These are phyloP conservation scores for Polyporus arcularius DNA, from an alignment of 768 basidiomycete species.

Conservation along the genomic window DNA sequence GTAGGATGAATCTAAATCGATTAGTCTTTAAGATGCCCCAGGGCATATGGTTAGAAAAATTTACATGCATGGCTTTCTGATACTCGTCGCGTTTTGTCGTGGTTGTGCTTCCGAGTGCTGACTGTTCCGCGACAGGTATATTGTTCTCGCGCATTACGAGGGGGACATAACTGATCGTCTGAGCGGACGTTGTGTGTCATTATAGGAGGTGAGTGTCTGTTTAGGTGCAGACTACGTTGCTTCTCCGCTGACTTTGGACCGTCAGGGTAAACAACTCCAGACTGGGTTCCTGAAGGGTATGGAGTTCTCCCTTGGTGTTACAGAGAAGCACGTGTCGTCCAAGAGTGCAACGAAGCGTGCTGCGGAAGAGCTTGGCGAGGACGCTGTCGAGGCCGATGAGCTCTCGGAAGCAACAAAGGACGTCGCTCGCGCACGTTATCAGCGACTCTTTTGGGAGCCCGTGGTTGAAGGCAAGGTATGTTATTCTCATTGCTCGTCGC, in stretches of 20 bases:
- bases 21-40: slow-evolving; percentile 90
- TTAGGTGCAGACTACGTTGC: not conserved
- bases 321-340: slow-evolving; percentile 14
- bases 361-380: slow-evolving; percentile 37
- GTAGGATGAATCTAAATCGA: slow-evolving; percentile 72
- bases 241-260: slow-evolving; percentile 5
- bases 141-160: not conserved
- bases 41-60: slow-evolving; percentile 73
- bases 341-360: not conserved
- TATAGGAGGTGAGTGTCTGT: slow-evolving; percentile 44
- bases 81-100: slow-evolving; percentile 15
- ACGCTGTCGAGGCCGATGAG: slow-evolving; percentile 61
- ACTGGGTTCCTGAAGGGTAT: slow-evolving; percentile 80
- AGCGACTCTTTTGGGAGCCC: slow-evolving; percentile 79
- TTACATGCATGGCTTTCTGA: slow-evolving; percentile 45
- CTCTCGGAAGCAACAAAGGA: slow-evolving; percentile 56
- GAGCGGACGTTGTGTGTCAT: slow-evolving; percentile 10
- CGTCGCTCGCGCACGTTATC: slow-evolving; percentile 61
- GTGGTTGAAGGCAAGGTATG: slow-evolving; percentile 68
- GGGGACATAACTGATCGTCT: slow-evolving; percentile 19
- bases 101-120: slow-evolving; percentile 26
- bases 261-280: slow-evolving; percentile 67
- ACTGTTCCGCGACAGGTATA: slow-evolving; percentile 26
- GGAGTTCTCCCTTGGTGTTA: slow-evolving; percentile 76
- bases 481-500: not conserved